These are phyloP conservation scores for Salix exigua DNA, from an alignment of 345 rosid species.

Conservation along the genomic window DNA sequence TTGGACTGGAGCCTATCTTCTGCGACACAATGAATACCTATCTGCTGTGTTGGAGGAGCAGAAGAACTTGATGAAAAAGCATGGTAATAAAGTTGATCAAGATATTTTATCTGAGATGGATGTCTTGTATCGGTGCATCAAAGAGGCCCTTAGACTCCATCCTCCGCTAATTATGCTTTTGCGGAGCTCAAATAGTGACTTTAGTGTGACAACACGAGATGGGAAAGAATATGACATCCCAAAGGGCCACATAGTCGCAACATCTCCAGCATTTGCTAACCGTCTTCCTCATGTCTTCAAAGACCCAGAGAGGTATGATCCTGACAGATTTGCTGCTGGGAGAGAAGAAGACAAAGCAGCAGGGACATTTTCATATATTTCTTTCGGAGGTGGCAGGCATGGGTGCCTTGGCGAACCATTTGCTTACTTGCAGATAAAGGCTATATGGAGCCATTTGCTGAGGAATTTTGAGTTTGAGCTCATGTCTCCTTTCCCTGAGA, in stretches of 20 bases:
- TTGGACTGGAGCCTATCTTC: constrained; percentile 94
- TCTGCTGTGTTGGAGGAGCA: constrained; percentile 74
- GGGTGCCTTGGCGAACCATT: constrained; percentile 98
- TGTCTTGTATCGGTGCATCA: constrained; percentile 77
- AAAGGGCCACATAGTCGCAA: constrained; percentile 88
- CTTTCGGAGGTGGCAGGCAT: constrained; percentile 97
- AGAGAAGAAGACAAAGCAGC: constrained; percentile 94
- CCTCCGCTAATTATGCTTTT: constrained; percentile 91
- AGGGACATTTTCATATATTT: constrained; percentile 82
- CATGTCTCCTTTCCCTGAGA: constrained; percentile 92
- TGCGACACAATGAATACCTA: constrained; percentile 53
- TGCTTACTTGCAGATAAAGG: constrained; percentile 96
- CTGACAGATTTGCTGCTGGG: constrained; percentile 71
- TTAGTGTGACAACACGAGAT: constrained; percentile 67
- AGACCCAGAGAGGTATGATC: constrained; percentile 82
- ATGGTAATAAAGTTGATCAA: constrained; percentile 82
- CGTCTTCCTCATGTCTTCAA: constrained; percentile 75
- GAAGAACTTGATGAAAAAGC: constrained; percentile 59
- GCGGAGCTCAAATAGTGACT: constrained; percentile 80
- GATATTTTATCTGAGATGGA: constrained; percentile 94
- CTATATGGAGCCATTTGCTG: constrained; percentile 94
- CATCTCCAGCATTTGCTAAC: constrained; percentile 95
- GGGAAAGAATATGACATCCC: constrained; percentile 87
- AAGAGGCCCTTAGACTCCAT: constrained; percentile 95
- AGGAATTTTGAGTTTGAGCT: constrained; percentile 89